These are phyloP conservation scores for Crucihimalaya himalaica DNA, from an alignment of 345 rosid species.

Conservation along the genomic window DNA sequence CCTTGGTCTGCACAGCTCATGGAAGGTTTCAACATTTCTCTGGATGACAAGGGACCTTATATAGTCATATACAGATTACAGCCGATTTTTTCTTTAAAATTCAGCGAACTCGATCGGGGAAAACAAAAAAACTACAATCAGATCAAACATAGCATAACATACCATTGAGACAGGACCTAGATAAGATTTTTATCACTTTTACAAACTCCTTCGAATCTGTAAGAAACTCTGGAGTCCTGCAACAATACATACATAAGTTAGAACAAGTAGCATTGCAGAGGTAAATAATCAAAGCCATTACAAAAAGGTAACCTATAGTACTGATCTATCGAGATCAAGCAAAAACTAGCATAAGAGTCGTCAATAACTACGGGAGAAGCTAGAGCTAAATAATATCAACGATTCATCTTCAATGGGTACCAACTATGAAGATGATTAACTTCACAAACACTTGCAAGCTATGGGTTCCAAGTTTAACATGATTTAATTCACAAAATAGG, in stretches of 20 bases:
- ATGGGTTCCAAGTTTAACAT: conserved; percentile 19
- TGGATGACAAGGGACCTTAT: neutral
- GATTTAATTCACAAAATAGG: conserved; percentile 14
- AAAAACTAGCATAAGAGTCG: neutral
- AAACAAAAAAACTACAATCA: neutral
- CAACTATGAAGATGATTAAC: neutral
- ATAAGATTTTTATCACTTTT: neutral
- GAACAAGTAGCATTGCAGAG: neutral
- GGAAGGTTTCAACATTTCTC: neutral
- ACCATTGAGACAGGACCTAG: neutral
- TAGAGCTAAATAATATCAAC: neutral
- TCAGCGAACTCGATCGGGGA: neutral
- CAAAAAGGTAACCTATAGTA: neutral
- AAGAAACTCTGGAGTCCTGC: neutral
- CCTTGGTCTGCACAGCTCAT: neutral
- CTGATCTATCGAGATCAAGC: neutral
- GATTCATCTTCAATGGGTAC: neutral
- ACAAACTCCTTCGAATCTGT: neutral
- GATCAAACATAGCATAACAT: neutral
- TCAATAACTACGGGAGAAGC: neutral
- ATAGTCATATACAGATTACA: neutral
- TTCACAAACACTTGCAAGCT: conserved; percentile 20
- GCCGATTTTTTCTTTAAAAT: neutral
- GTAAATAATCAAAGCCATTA: neutral
- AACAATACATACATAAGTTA: conserved; percentile 2